A percentile compares a stretch with the other conserved stretches of the same genome.
Evolutionary conservation across 768 basidiomycete species (phyloP).

Genomic region (Coprinopsis cinerea): DNA sequence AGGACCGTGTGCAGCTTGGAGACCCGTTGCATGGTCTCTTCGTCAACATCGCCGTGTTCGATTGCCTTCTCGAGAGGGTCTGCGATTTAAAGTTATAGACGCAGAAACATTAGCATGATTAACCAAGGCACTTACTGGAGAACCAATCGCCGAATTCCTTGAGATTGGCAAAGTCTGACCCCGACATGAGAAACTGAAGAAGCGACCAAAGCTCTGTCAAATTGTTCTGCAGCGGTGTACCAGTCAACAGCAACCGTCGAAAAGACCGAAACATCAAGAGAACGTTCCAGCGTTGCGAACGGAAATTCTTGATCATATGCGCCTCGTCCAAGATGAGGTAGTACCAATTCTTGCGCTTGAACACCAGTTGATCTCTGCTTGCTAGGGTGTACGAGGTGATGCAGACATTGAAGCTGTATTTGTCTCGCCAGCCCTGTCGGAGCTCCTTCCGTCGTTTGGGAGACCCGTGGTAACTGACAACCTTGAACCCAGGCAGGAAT

Average conservation of each 20-base stretch:
- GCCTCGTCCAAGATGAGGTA: conserved; percentile 97
- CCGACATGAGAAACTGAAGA: conserved; percentile 90
- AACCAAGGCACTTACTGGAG: conserved; percentile 58
- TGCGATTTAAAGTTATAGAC: conserved; percentile 25
- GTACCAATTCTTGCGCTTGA: conserved; percentile 91
- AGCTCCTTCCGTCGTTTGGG: conserved; percentile 87
- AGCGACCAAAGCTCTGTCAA: conserved; percentile 94
- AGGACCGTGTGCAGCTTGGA: conserved; percentile 88
- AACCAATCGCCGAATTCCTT: conserved; percentile 97
- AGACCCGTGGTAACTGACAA: conserved; percentile 85
- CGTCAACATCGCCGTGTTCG: conserved; percentile 68
- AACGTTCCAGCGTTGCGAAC: conserved; percentile 89
- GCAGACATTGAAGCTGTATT: conserved; percentile 88
- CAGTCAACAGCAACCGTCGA: conserved; percentile 84
- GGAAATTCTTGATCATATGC: conserved; percentile 98
- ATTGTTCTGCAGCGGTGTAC: conserved; percentile 96
- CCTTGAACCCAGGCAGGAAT: conserved; percentile 84
- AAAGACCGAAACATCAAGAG: conserved; percentile 84
- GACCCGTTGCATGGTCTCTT: conserved; percentile 80
- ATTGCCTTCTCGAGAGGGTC: conserved; percentile 94
- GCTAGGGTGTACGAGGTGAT: conserved; percentile 92
- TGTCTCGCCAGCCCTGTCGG: conserved; percentile 86
- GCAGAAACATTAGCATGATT: not conserved
- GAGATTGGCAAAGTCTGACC: conserved; percentile 81
- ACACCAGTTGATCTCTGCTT: conserved; percentile 85